Percentiles rank a stretch among this genome's conserved stretches.
phyloP scores from a whole-genome alignment of 371 early-diverging fungal species.

The Massospora cicadina region DNA sequence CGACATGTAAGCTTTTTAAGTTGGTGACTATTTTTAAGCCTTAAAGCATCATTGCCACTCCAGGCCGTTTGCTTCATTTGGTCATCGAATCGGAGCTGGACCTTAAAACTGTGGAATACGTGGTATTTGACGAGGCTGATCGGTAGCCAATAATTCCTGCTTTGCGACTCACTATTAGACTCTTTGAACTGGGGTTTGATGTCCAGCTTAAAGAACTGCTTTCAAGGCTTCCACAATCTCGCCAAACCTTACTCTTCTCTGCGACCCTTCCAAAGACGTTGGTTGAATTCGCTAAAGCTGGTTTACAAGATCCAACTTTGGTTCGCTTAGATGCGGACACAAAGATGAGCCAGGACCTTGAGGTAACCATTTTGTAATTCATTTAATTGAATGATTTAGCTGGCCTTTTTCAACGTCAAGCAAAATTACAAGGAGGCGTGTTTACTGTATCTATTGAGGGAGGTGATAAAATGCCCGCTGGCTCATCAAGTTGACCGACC shows the following conservation, averaged over 20 bases:
- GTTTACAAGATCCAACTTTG: constrained; percentile 78
- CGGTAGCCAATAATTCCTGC: constrained; percentile 24
- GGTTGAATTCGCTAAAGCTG: constrained; percentile 91
- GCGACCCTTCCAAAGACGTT: constrained; percentile 84
- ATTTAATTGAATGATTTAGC: constrained; percentile 17
- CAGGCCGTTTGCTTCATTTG: constrained; percentile 91
- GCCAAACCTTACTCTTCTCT: constrained; percentile 87
- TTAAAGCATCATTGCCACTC: constrained; percentile 79
- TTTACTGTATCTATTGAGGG: constrained; percentile 57
- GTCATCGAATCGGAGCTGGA: constrained; percentile 86
- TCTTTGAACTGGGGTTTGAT: constrained; percentile 96
- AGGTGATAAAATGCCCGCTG: constrained; percentile 35
- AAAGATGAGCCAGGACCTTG: constrained; percentile 79
- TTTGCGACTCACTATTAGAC: constrained; percentile 16
- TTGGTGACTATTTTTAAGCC: not conserved
- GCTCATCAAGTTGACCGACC: constrained; percentile 18
- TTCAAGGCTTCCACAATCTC: constrained; percentile 52
- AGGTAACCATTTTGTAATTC: constrained; percentile 21
- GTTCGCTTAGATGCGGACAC: constrained; percentile 87
- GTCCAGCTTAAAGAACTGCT: constrained; percentile 88
- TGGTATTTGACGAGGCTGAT: constrained; percentile 99
- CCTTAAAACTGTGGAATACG: constrained; percentile 72
- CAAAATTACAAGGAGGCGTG: constrained; percentile 79
- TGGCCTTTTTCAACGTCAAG: constrained; percentile 73
- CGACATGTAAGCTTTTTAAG: constrained; percentile 42